phyloP scores from a whole-genome alignment of 2,329 filamentous ascomycete species.

The Trichoderma oligosporum region DNA sequence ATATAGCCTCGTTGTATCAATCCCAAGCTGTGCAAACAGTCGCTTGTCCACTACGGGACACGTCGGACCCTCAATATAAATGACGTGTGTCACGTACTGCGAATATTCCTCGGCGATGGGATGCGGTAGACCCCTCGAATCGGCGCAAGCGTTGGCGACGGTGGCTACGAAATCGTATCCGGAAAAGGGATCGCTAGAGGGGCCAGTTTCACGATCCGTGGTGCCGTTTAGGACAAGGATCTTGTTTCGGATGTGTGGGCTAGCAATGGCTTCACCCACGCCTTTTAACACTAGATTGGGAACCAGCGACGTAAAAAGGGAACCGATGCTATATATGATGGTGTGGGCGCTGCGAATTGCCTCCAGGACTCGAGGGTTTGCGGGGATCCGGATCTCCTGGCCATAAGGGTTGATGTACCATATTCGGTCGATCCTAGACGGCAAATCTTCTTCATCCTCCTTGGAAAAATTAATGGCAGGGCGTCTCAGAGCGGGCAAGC shows the following conservation, averaged over 20 bases:
- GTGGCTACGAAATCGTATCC: conserved; percentile 80
- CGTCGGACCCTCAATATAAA: conserved; percentile 70
- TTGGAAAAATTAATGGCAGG: conserved; percentile 84
- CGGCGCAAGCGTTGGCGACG: conserved; percentile 68
- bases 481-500: conserved; percentile 71
- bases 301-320: conserved; percentile 83
- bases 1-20: conserved; percentile 74
- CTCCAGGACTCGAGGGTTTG: conserved; percentile 75
- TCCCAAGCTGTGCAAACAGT: conserved; percentile 61
- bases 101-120: conserved; percentile 48
- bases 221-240: conserved; percentile 82
- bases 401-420: conserved; percentile 99
- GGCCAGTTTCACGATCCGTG: conserved; percentile 82
- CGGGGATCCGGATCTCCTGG: conserved; percentile 83
- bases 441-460: conserved; percentile 67
- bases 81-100: conserved; percentile 75
- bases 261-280: conserved; percentile 59
- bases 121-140: conserved; percentile 54
- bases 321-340: conserved; percentile 90
- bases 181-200: conserved; percentile 58
- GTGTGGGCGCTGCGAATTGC: conserved; percentile 62
- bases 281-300: conserved; percentile 74
- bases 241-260: conserved; percentile 56
- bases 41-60: conserved; percentile 68
- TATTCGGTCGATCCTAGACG: conserved; percentile 71